Evolutionary conservation across 106 monocot genomes (phyloP), one percentile per base, ranked within the genome.

Genomic region (Xerophyta viscosa): DNA sequence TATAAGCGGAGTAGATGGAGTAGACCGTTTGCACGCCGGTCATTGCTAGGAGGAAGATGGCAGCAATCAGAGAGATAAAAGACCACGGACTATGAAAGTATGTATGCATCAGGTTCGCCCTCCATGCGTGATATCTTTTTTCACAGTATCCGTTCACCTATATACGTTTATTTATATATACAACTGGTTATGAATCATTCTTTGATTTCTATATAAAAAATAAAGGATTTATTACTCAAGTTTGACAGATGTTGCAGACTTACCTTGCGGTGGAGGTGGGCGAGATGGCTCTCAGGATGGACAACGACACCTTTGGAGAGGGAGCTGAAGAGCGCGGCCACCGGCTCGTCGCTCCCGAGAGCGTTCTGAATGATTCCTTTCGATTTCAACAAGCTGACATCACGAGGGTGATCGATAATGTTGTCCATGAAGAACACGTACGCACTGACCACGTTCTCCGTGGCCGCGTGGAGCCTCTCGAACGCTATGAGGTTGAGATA

Each of bases 381-480:
- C 19, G 58, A 50, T 53, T 64, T 23, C 21, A 93, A 74, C 31
- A 88, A 52, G 63, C 52, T 62, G 5, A 93, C 93, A 57, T 93
- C 93, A 57, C 69, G 73, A 20, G 84, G 56, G 0, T 87, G 84
- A 64, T 93, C 87, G 67, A 93, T 72, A 62, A 93, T 83, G 68
- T 66, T 84, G 80, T 93, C 83, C 92, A 93, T 93, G 80, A 93
- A 93, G 80, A 81, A 83, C 25, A 93, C 88, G 65, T 80, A 93
- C 23, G 83, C 64, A 0, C 83, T 93, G 31, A 93, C 65, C 58
- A 88, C 77, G 42, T 75, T 83, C 25, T 83, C 84, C 6, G 88
- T 77, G 21, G 72, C 66, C 2, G 61, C 65, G 44, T 93, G 93
- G 17, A 93, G 80, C 8, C 84, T 70, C 75, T 93, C 93, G 68